Percentiles rank a stretch among this genome's conserved stretches.
Conservation (phyloP, 148 eudicot species). For the Drosera capensis region DNA sequence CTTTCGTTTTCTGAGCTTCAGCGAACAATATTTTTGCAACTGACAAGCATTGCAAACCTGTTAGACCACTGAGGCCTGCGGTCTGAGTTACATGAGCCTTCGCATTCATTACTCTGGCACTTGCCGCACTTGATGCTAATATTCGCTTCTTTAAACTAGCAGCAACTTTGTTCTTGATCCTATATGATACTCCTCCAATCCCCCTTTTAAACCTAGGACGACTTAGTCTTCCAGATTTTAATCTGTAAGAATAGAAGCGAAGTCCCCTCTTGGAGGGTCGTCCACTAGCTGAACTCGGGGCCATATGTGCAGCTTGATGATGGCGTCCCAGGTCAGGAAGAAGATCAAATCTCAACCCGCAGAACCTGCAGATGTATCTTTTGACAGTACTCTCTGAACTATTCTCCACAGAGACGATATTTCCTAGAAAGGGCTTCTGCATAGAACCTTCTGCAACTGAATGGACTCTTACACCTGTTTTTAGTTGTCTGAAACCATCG, state of each 20-base stretch:
- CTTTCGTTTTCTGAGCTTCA: slow-evolving; percentile 62
- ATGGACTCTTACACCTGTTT: slow-evolving; percentile 14
- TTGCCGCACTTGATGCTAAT: slow-evolving; percentile 31
- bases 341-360: slow-evolving; percentile 88
- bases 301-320: slow-evolving; percentile 98
- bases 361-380: slow-evolving; percentile 67
- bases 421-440: slow-evolving; percentile 15
- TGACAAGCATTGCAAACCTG: slow-evolving; percentile 62
- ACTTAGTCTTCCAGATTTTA: slow-evolving; percentile 71
- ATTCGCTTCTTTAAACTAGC: slow-evolving; percentile 56
- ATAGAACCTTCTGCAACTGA: slow-evolving; percentile 15
- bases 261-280: slow-evolving; percentile 50
- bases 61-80: slow-evolving; percentile 45
- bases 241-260: slow-evolving; percentile 57
- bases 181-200: slow-evolving; percentile 46
- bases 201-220: slow-evolving; percentile 75
- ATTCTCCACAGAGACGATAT: slow-evolving; percentile 17
- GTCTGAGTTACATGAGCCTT: slow-evolving; percentile 32
- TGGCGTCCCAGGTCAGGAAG: slow-evolving; percentile 98
- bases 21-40: slow-evolving; percentile 57
- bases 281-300: slow-evolving; percentile 26
- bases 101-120: slow-evolving; percentile 20
- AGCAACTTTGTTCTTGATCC: slow-evolving; percentile 49
- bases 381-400: slow-evolving; percentile 25
- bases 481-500: slow-evolving; percentile 36